Evolutionary conservation across 768 basidiomycete genomes (phyloP).

Genomic region (Suillus tomentosus): DNA sequence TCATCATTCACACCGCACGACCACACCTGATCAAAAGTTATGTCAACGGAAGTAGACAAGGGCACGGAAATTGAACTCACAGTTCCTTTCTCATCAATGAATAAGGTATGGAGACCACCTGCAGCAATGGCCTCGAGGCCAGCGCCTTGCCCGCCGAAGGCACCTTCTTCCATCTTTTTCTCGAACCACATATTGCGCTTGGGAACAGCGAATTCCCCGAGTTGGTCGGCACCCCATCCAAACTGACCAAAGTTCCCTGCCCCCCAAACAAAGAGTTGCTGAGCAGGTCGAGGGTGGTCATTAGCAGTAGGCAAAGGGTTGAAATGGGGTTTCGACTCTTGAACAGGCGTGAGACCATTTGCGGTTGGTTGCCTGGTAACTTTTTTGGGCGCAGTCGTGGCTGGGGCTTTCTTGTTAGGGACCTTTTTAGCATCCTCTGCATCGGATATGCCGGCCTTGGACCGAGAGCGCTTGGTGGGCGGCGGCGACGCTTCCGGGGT

Average conservation of each 20-base stretch:
- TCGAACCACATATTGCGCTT: constrained; percentile 78
- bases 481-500: constrained; percentile 53
- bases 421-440: constrained; percentile 41
- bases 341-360: constrained; percentile 30
- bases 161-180: constrained; percentile 68
- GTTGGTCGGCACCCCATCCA: constrained; percentile 77
- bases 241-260: constrained; percentile 95
- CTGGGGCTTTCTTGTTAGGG: constrained; percentile 25
- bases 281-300: constrained; percentile 59
- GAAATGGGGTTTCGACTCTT: constrained; percentile 56
- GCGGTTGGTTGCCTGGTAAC: constrained; percentile 33
- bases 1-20: constrained; percentile 88
- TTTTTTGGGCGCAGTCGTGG: constrained; percentile 26
- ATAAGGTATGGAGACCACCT: constrained; percentile 88
- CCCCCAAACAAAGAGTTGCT: constrained; percentile 85
- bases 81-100: constrained; percentile 86
- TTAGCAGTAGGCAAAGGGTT: constrained; percentile 66
- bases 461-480: constrained; percentile 49
- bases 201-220: constrained; percentile 77
- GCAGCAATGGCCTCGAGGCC: constrained; percentile 83
- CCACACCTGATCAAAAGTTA: constrained; percentile 58
- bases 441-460: constrained; percentile 40
- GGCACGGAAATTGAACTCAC: constrained; percentile 50
- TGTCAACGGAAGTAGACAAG: constrained; percentile 9
- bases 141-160: constrained; percentile 68